Percentiles rank a stretch among this genome's conserved stretches.
Evolutionary conservation across 1,284 basidiomycete species (phyloP).

Genomic region (Fistulina hepatica): DNA sequence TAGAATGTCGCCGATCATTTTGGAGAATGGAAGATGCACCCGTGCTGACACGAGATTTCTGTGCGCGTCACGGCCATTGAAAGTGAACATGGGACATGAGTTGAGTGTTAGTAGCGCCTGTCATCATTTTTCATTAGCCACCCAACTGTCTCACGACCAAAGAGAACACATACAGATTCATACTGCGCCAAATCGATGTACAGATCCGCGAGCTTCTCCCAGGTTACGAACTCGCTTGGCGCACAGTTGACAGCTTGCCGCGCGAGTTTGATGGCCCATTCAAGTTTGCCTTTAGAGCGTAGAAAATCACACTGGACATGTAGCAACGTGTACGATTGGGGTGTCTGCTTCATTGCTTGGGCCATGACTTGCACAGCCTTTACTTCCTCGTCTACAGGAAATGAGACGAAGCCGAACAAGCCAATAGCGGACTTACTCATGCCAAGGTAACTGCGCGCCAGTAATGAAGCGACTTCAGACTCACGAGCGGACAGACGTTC

Average conservation of each 20-base stretch:
- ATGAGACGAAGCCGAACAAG: not conserved
- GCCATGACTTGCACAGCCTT: slow-evolving; percentile 96
- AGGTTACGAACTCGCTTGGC: slow-evolving; percentile 95
- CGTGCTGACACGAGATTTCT: slow-evolving; percentile 74
- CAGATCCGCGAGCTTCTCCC: slow-evolving; percentile 94
- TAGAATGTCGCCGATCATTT: slow-evolving; percentile 74
- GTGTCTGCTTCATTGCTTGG: slow-evolving; percentile 71
- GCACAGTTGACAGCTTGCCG: slow-evolving; percentile 95
- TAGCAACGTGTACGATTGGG: slow-evolving; percentile 88
- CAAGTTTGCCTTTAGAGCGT: slow-evolving; percentile 69
- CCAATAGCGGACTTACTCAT: slow-evolving; percentile 67
- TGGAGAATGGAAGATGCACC: slow-evolving; percentile 81
- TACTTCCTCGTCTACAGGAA: slow-evolving; percentile 80
- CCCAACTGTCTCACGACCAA: not conserved
- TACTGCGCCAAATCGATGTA: slow-evolving; percentile 88
- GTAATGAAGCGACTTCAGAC: slow-evolving; percentile 81
- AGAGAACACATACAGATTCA: slow-evolving; percentile 43
- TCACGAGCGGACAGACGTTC: slow-evolving; percentile 82
- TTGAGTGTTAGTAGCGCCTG: slow-evolving; percentile 87
- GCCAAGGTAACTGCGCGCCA: slow-evolving; percentile 88
- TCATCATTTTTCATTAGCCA: slow-evolving; percentile 1
- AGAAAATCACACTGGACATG: slow-evolving; percentile 95
- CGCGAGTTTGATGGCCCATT: slow-evolving; percentile 90
- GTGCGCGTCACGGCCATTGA: slow-evolving; percentile 93
- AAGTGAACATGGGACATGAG: slow-evolving; percentile 99